Evolutionary conservation across 1,284 basidiomycete species (phyloP).

Genomic region (Ceratobasidium theobromae): DNA sequence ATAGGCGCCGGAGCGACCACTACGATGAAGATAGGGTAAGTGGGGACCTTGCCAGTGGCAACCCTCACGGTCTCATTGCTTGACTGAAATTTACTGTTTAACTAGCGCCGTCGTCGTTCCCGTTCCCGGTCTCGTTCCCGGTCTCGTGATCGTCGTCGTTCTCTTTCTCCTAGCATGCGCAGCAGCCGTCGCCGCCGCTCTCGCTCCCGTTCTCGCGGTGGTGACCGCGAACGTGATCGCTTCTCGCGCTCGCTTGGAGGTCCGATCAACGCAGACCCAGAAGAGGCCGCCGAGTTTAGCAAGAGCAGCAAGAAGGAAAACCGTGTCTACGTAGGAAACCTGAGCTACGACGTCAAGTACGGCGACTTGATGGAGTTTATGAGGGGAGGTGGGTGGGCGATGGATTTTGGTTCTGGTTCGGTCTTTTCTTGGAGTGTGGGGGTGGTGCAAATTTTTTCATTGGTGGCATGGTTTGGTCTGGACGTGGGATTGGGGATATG

Average conservation of each 20-base stretch:
- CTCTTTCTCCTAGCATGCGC: conserved; percentile 56
- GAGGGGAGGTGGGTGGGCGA: conserved; percentile 96
- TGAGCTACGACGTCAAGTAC: conserved; percentile 97
- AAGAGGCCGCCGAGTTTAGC: conserved; percentile 86
- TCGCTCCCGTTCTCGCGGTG: conserved; percentile 59
- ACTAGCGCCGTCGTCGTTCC: conserved; percentile 47
- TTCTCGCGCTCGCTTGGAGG: conserved; percentile 68
- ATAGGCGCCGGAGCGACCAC: conserved; percentile 15
- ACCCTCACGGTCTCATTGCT: conserved; percentile 17
- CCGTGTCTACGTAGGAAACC: conserved; percentile 96
- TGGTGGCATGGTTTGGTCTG: background rate
- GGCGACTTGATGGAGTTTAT: conserved; percentile 97
- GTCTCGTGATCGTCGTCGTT: conserved; percentile 52
- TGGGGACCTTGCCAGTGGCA: conserved; percentile 20
- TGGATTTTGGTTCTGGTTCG: conserved; percentile 58
- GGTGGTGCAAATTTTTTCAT: background rate
- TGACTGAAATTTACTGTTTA: background rate
- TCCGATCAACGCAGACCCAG: conserved; percentile 86
- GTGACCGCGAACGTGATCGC: conserved; percentile 41
- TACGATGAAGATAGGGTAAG: conserved; percentile 31
- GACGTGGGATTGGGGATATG: conserved; percentile 4
- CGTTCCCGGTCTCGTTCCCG: conserved; percentile 63
- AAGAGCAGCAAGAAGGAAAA: conserved; percentile 96
- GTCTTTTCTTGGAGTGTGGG: conserved; percentile 37
- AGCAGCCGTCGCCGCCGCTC: conserved; percentile 57